phyloP scores from a whole-genome alignment of 768 basidiomycete species.

The Tylopilus balloui region DNA sequence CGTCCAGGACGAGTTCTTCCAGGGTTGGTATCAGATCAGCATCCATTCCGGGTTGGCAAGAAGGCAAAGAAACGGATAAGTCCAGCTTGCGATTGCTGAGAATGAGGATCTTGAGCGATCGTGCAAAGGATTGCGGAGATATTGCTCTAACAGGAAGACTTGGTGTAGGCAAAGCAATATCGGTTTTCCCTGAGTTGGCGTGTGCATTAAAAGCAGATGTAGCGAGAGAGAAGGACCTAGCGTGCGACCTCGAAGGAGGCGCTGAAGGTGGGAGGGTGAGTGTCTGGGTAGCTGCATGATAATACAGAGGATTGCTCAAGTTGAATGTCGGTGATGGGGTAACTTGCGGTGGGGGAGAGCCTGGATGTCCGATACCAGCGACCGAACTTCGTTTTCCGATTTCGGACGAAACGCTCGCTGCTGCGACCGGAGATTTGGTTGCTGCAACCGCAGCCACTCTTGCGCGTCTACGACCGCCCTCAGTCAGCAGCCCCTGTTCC shows the following conservation, averaged over 20 bases:
- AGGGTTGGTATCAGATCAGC: constrained; percentile 54
- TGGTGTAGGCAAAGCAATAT: constrained; percentile 59
- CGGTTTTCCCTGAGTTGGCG: constrained; percentile 23
- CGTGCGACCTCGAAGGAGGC: constrained; percentile 48
- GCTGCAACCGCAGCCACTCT: constrained; percentile 42
- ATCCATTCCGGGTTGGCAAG: constrained; percentile 23
- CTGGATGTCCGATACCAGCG: constrained; percentile 24
- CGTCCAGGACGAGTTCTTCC: constrained; percentile 72
- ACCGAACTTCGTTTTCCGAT: constrained; percentile 16
- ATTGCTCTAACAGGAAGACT: constrained; percentile 66
- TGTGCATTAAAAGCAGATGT: constrained; percentile 19
- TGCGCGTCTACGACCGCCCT: constrained; percentile 65
- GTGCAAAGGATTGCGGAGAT: constrained; percentile 54
- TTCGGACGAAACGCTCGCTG: constrained; percentile 4
- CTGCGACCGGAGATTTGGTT: constrained; percentile 30
- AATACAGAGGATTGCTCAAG: constrained; percentile 56
- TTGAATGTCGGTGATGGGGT: constrained; percentile 28
- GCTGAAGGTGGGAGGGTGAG: constrained; percentile 62
- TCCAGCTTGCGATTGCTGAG: constrained; percentile 67
- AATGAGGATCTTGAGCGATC: constrained; percentile 51
- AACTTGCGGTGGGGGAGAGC: constrained; percentile 22
- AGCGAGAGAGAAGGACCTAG: constrained; percentile 58
- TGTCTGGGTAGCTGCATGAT: constrained; percentile 48
- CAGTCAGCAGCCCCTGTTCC: constrained; percentile 69
- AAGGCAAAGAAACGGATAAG: constrained; percentile 54